Base-by-base conservation (phyloP, 495 filamentous ascomycete species). In the Penicillium cinerascens region DNA sequence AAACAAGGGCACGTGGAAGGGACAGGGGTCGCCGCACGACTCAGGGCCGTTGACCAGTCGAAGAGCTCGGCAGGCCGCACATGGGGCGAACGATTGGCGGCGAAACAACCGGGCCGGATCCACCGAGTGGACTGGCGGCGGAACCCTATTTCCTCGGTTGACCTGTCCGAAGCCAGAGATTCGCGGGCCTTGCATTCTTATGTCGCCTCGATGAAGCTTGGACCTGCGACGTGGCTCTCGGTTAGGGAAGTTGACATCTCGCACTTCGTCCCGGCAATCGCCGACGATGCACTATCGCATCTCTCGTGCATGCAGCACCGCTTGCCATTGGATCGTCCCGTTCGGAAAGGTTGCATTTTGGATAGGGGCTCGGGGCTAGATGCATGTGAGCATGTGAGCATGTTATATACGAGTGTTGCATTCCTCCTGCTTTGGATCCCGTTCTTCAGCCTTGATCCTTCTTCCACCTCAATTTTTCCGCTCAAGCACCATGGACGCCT, bases 401-500 rank as follows among this genome's bases (percentile, higher is more conserved):
- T n/a, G n/a, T 3, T 23, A 26, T 6, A 25, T 48, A 48, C 45
- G 40, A 48, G 38, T 48, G 0, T 6, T 39, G 3, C 10, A 10
- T n/a, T 6, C 21, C 27, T 27, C 15, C 21, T 9, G 2, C 16
- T 4, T 22, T 18, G 6, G 15, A 8, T 27, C 7, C 38, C 20
- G 17, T 4, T 42, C 21, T n/a, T 13, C 26, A 38, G 23, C n/a
- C 9, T 16, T 21, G 29, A n/a, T 13, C 27, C 20, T 39, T 38
- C n/a, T 1, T 35, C 1, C 8, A 38, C 39, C 18, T 29, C 29
- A 11, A 11, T 11, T 40, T 16, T 25, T 13, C n/a, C 9, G 11
- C 1, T n/a, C 42, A 37, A 43, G 6, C 38, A 33, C 23, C 1
- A 63, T 62, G 59, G 55, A 54, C 42, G 36, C 42, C 26, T 56